Percentiles rank a stretch among this genome's conserved stretches.
These are phyloP conservation scores for Parietichytrium sp. DNA, from an alignment of 108 stramenopile species.

Conservation along the genomic window DNA sequence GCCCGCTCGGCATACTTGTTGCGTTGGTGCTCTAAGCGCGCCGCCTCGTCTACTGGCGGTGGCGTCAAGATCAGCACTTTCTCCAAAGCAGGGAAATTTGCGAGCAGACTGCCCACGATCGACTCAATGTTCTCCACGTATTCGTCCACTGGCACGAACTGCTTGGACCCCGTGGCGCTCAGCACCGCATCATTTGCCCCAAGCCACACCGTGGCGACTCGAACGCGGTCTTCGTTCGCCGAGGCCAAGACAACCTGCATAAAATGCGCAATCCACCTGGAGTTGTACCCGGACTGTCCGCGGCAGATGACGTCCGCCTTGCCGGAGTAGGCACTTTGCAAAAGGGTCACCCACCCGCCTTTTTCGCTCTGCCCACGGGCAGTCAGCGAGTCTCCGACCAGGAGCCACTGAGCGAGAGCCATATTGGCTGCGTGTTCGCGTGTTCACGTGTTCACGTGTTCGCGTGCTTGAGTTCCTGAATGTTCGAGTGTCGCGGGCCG, in stretches of 20 bases:
- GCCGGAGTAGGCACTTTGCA: not conserved
- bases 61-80: not conserved
- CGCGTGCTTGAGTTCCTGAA: too few relatives aligned
- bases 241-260: not conserved
- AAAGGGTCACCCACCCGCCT: not conserved
- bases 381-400: not conserved
- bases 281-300: slow-evolving; percentile 3
- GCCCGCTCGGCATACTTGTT: slow-evolving; percentile 11
- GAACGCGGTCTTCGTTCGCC: not conserved
- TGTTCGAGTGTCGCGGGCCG: too few relatives aligned
- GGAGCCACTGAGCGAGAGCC: too few relatives aligned
- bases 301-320: not conserved
- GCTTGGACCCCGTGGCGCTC: not conserved
- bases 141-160: slow-evolving; percentile 24
- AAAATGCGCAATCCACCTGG: slow-evolving; percentile 10
- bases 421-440: too few relatives aligned
- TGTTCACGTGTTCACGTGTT: too few relatives aligned
- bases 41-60: slow-evolving; percentile 13
- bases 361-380: not conserved
- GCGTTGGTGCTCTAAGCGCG: slow-evolving; percentile 31
- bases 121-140: not conserved
- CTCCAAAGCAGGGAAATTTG: too few relatives aligned
- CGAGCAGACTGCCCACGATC: not conserved
- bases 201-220: not conserved
- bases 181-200: slow-evolving; percentile 30